A percentile compares a stretch with the other conserved stretches of the same genome.
These are phyloP conservation scores for Fraxinus baroniana DNA, from an alignment of 305 asterid species.

Conservation along the genomic window DNA sequence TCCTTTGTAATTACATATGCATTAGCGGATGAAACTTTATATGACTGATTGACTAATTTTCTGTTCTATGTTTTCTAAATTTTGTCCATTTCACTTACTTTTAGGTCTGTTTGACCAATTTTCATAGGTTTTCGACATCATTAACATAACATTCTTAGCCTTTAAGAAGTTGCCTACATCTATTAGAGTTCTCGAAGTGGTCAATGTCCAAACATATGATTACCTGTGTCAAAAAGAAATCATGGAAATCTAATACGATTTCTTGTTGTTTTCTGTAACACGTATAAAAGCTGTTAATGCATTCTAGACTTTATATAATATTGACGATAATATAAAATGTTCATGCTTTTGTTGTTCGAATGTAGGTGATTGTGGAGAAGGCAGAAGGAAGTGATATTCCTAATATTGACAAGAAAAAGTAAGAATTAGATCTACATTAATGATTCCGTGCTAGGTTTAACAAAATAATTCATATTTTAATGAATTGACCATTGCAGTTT, in stretches of 20 bases:
- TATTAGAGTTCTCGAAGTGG: not conserved
- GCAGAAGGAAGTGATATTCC: conserved; percentile 59
- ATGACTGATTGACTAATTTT: not conserved
- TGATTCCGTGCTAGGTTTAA: not conserved
- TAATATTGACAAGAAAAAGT: conserved; percentile 62
- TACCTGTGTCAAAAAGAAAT: not conserved
- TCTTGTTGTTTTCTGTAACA: not conserved
- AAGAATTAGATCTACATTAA: conserved; percentile 14
- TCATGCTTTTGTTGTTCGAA: not conserved
- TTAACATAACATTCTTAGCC: not conserved
- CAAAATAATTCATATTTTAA: not conserved
- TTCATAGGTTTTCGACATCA: not conserved
- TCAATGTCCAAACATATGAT: not conserved
- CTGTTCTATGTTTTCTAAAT: not conserved
- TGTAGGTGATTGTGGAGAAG: conserved; percentile 57
- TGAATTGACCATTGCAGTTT: not conserved
- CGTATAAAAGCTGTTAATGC: not conserved
- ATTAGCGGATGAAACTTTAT: not conserved
- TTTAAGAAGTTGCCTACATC: not conserved
- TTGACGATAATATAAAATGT: not conserved
- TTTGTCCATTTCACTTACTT: not conserved
- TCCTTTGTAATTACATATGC: not conserved
- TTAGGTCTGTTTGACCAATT: not conserved
- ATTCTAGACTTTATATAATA: not conserved
- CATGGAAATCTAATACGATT: not conserved